Evolutionary conservation across 2,329 filamentous ascomycete species (phyloP).

Genomic region (Escovopsis sp.): DNA sequence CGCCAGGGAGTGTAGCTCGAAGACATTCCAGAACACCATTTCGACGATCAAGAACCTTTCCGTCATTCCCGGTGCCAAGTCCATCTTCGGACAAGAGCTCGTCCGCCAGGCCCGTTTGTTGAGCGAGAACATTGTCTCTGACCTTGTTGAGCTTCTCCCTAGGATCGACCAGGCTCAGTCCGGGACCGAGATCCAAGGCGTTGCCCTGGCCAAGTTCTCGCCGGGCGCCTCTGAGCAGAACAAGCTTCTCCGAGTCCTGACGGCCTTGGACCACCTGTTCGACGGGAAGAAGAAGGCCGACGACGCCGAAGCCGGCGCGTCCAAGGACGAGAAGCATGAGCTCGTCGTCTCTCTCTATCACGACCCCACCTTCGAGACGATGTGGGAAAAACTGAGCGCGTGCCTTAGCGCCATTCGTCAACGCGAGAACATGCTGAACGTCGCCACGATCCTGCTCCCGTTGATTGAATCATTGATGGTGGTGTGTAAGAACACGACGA

Average conservation of each 20-base stretch:
- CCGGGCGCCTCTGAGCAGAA: constrained; percentile 93
- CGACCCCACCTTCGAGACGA: constrained; percentile 72
- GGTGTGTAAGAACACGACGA: constrained; percentile 92
- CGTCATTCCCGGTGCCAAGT: constrained; percentile 77
- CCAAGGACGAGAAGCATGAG: constrained; percentile 58
- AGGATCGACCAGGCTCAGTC: constrained; percentile 78
- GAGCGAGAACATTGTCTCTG: constrained; percentile 69
- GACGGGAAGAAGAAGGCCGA: constrained; percentile 59
- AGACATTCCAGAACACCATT: constrained; percentile 94
- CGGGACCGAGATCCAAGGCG: constrained; percentile 87
- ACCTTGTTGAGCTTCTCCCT: constrained; percentile 70
- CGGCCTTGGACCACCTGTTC: constrained; percentile 90
- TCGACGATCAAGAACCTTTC: constrained; percentile 98
- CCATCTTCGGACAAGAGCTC: constrained; percentile 83
- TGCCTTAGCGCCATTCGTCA: constrained; percentile 80
- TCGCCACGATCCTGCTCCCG: constrained; percentile 87
- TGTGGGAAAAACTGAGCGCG: constrained; percentile 86
- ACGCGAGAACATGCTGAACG: constrained; percentile 90
- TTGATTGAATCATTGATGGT: constrained; percentile 97
- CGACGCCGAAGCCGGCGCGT: constrained; percentile 33
- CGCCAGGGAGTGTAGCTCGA: constrained; percentile 88
- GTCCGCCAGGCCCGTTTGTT: constrained; percentile 74
- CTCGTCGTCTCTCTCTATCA: constrained; percentile 80
- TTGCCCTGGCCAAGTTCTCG: constrained; percentile 89
- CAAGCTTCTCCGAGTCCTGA: constrained; percentile 82